Base-by-base conservation (phyloP, 2,329 filamentous ascomycete species). In the Colletotrichum godetiae region DNA sequence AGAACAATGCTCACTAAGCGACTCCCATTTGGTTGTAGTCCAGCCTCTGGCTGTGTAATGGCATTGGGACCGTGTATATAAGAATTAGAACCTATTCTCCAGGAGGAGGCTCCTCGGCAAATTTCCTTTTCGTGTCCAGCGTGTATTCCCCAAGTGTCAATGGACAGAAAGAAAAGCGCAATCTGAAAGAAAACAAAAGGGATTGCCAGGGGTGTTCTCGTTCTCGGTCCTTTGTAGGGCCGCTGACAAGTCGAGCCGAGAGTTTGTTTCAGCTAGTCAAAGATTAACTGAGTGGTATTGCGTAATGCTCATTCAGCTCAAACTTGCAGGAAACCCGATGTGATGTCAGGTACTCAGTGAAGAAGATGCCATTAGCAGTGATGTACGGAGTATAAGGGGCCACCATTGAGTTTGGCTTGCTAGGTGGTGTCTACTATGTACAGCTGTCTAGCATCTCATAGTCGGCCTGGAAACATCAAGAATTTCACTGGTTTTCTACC, bases 1-100 rank as follows among this genome's bases (percentile, higher is more conserved):
- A 99, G 94, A 98, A 99, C 93, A 97, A 99, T 86, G 94, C 95
- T 80, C 97, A 99, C 90, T 99, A 97, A 88, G 82, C 63, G 68
- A 68, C 37, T 71, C 29, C 24, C 10, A 61, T 27, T 8, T 29
- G 62, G 58, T 66, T 67, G 68, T 72, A 74, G 62, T 64, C 72
- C 52, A 64, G 62, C 57, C 42, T 46, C 19, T 24, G 68, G 72
- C 72, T 73, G 42, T 72, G 72, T 74, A 68, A 75, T 73, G 63
- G 68, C 65, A 68, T 64, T 64, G 66, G 67, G 69, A 74, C 71
- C 65, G 73, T 76, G 74, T 76, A 75, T 68, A 75, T 73, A 76
- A 73, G 74, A 73, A 75, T 70, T 76, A 74, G 73, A 76, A 68
- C 46, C 59, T 69, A 49, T 73, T 70, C 55, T 56, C 53, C 58